Evolutionary conservation across 805 yeast genomes (phyloP).

Genomic region (Yamadazyma laniorum): DNA sequence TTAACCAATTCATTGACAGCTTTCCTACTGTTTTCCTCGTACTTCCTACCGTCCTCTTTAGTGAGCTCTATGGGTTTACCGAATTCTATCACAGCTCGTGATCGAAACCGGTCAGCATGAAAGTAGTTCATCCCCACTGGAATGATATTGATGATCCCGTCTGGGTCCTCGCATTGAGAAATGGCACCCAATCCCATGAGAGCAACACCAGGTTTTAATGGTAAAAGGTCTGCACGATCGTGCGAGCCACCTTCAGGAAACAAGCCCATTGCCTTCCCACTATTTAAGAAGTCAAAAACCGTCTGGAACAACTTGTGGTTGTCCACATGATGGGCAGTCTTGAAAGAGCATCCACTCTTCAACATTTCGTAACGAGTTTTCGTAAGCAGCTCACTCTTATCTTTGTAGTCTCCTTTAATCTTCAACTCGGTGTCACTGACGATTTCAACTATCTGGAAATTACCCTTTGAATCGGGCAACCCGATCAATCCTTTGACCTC

Average conservation of each 20-base stretch:
- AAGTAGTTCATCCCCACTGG: constrained; percentile 45
- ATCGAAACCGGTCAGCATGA: constrained; percentile 41
- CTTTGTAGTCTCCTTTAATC: constrained; percentile 10
- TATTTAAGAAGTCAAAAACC: constrained; percentile 37
- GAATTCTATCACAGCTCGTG: constrained; percentile 42
- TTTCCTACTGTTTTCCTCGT: constrained; percentile 24
- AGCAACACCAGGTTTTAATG: constrained; percentile 46
- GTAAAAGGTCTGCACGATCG: constrained; percentile 41
- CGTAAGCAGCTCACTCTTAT: constrained; percentile 1
- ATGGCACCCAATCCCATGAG: constrained; percentile 45
- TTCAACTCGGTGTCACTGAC: constrained; percentile 10
- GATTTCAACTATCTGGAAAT: constrained; percentile 25
- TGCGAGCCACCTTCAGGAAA: constrained; percentile 48
- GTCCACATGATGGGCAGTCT: constrained; percentile 40
- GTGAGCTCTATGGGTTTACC: constrained; percentile 41
- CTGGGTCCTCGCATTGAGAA: constrained; percentile 23
- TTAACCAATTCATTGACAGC: constrained; percentile 29
- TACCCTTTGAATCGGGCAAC: constrained; percentile 35
- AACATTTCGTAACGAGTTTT: constrained; percentile 7
- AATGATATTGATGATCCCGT: constrained; percentile 30
- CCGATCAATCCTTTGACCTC: constrained; percentile 37
- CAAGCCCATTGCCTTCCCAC: constrained; percentile 35
- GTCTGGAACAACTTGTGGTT: constrained; percentile 33
- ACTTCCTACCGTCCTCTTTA: constrained; percentile 25
- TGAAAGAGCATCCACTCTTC: constrained; percentile 28